These are phyloP conservation scores for Moringa oleifera DNA, from an alignment of 345 rosid species.

Conservation along the genomic window DNA sequence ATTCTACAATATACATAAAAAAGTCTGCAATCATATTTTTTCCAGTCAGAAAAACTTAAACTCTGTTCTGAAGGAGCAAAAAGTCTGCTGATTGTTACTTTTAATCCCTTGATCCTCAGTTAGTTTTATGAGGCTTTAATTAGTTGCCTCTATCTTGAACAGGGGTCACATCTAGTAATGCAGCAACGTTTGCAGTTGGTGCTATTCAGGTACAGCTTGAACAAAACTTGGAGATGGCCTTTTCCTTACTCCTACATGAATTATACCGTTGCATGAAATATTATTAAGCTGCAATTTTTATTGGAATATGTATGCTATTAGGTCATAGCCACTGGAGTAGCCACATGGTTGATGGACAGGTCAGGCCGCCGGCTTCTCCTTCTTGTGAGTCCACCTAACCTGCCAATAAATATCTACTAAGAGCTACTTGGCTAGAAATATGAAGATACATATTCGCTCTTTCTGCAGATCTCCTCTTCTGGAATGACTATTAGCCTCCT, in stretches of 20 bases:
- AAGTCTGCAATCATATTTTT: neutral
- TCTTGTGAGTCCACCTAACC: constrained; percentile 46
- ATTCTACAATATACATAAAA: too few relatives aligned
- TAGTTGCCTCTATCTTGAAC: constrained; percentile 18
- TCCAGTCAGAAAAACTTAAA: neutral
- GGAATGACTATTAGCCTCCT: constrained; percentile 85
- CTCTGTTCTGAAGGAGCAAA: neutral
- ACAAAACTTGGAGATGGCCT: neutral
- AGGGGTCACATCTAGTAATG: constrained; percentile 81
- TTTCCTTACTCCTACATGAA: neutral
- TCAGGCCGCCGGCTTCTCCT: constrained; percentile 88
- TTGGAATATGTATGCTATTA: constrained; percentile 12
- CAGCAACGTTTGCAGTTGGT: constrained; percentile 81
- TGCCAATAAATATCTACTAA: neutral
- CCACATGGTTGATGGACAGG: constrained; percentile 88
- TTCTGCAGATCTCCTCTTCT: constrained; percentile 56
- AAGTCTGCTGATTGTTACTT: neutral
- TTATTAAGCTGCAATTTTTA: neutral
- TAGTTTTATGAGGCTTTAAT: constrained; percentile 4
- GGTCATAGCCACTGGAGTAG: constrained; percentile 76
- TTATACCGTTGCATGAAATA: neutral
- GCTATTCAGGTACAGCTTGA: constrained; percentile 67
- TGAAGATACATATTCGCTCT: neutral
- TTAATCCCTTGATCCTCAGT: neutral
- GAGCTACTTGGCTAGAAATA: constrained; percentile 1